Evolutionary conservation across 2,329 filamentous ascomycete genomes (phyloP), one percentile per base, ranked within the genome.

Genomic region (Paracoccidioides lutzii): DNA sequence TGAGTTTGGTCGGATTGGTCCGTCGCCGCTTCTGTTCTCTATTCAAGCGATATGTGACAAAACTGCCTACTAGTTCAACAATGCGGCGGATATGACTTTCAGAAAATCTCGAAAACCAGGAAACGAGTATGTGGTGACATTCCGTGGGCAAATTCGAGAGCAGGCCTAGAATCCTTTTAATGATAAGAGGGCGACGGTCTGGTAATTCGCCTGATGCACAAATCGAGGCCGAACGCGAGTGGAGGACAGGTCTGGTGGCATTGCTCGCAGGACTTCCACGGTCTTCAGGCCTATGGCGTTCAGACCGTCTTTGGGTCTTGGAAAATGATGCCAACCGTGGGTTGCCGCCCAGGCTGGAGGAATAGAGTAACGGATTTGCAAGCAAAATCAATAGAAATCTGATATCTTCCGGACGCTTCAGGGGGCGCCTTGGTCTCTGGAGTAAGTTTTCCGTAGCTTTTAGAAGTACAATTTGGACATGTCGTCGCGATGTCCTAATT

Each of bases 121-220:
- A 79, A 8, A 90, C 81, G 32, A 95, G 71, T 62, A 86, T 81
- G 54, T 85, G 83, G 63, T 95, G 90, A 61, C 87, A 90, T 57
- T 85, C 80, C 57, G 81, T 80, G 0, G 88, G 79, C 10, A 87
- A 76, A 67, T 94, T 88, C 1, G 88, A 85, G 30, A 95, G 66
- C 8, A 95, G 73, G 0, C 90, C 90, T 32, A 95, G 69, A 42
- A 94, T 83, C 41, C 90, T 81, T 69, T 95, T 95, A 63, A 94
- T 81, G 54, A 95, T 85, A 4, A 85, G 86, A 2, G 87, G 90
- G 69, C 95, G 87, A 57, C 87, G 81, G 1, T 84, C 84, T 32
- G 80, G 76, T 15, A 71, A 71, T 15, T 69, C 66, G 45, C 64
- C 65, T 15, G 66, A 66, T 57, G 60, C 56, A 40, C 60, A 61